Evolutionary conservation across 257 asterid species (phyloP).

Genomic region (Scutellaria minor): DNA sequence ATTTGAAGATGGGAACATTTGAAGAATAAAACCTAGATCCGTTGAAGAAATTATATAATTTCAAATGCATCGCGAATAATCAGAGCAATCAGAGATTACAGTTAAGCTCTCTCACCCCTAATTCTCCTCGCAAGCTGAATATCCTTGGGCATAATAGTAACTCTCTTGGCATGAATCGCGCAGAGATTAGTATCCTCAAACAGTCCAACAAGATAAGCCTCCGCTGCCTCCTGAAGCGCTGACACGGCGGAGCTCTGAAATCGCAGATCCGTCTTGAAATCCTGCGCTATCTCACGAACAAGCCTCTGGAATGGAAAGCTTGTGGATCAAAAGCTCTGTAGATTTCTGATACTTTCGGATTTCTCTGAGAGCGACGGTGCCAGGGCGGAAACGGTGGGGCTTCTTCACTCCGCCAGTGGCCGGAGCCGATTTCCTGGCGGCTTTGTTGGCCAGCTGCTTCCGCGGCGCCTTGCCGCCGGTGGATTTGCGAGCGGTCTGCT

Average conservation of each 20-base stretch:
- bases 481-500: conserved; percentile 59
- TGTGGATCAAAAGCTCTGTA: conserved; percentile 51
- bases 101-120: conserved; percentile 52
- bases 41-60: too few species aligned
- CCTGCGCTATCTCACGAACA: conserved; percentile 58
- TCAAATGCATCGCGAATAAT: too few species aligned
- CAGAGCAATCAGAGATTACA: neutral
- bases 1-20: too few species aligned
- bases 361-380: conserved; percentile 55
- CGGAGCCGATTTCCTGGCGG: conserved; percentile 57
- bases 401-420: conserved; percentile 64
- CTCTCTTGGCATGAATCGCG: conserved; percentile 48
- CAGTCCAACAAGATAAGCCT: conserved; percentile 49
- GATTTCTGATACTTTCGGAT: conserved; percentile 52
- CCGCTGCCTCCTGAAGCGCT: conserved; percentile 61
- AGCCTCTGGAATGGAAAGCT: conserved; percentile 57
- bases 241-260: conserved; percentile 58
- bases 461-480: conserved; percentile 62
- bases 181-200: conserved; percentile 55
- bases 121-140: conserved; percentile 54
- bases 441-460: conserved; percentile 62
- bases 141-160: conserved; percentile 56
- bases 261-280: conserved; percentile 57
- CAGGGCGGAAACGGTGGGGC: conserved; percentile 61
- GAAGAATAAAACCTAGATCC: too few species aligned